phyloP scores from a whole-genome alignment of 176 grass and related monocot species.

The Carex scoparia region DNA sequence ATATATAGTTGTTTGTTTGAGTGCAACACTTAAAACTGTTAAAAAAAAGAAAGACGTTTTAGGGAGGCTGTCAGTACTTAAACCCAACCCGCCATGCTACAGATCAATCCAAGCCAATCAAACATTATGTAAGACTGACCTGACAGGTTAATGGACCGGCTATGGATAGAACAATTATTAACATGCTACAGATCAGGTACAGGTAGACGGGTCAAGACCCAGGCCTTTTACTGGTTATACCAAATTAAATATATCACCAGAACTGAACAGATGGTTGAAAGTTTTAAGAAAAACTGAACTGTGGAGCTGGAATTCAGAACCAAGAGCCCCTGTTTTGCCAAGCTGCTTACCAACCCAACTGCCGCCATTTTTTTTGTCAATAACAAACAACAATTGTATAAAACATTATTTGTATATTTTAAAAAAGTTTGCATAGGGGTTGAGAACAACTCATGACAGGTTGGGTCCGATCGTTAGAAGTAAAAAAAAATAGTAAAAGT shows the following conservation, averaged over 20 bases:
- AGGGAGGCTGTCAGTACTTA: not conserved
- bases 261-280: not conserved
- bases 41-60: not conserved
- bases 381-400: not conserved
- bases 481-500: not conserved
- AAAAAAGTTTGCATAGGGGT: not conserved
- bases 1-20: conserved; percentile 6
- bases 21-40: not conserved
- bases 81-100: not conserved
- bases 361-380: not conserved
- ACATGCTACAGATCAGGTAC: not conserved
- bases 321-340: not conserved
- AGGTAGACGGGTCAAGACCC: not conserved
- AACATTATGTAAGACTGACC: not conserved
- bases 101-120: not conserved
- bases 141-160: not conserved
- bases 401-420: not conserved
- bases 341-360: not conserved
- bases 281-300: not conserved
- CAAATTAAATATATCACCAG: not conserved
- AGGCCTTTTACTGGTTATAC: not conserved
- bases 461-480: too few species aligned
- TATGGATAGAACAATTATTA: not conserved
- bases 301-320: not conserved
- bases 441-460: not conserved